Evolutionary conservation across 768 basidiomycete species (phyloP).

Genomic region (Tylopilus sp.): DNA sequence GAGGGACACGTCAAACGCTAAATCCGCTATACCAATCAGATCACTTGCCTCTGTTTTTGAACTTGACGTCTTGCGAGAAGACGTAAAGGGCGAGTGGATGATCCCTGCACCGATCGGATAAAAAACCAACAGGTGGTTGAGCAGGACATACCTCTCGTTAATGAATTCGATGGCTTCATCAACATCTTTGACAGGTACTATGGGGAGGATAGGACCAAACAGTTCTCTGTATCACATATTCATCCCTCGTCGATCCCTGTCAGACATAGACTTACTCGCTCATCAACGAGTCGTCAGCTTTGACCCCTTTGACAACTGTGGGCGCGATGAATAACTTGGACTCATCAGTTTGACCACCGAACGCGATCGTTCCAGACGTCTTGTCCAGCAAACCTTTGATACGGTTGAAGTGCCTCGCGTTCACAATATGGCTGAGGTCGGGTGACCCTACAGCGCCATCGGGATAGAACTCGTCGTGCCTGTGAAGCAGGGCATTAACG

Average conservation of each 20-base stretch:
- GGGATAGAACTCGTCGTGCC: slow-evolving; percentile 37
- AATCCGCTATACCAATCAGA: not conserved
- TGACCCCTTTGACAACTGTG: slow-evolving; percentile 65
- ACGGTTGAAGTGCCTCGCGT: slow-evolving; percentile 51
- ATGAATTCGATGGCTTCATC: slow-evolving; percentile 73
- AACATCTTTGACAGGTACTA: slow-evolving; percentile 65
- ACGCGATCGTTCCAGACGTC: slow-evolving; percentile 61
- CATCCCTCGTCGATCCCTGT: not conserved
- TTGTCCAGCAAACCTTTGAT: slow-evolving; percentile 59
- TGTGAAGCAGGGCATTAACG: slow-evolving; percentile 1
- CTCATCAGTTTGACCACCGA: slow-evolving; percentile 62
- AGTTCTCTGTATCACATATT: slow-evolving; percentile 54
- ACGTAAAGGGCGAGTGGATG: slow-evolving; percentile 77
- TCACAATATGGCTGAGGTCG: slow-evolving; percentile 52
- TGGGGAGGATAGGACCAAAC: slow-evolving; percentile 78
- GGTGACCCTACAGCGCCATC: slow-evolving; percentile 41
- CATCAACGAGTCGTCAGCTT: slow-evolving; percentile 68
- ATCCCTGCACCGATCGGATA: slow-evolving; percentile 41
- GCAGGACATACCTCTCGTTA: slow-evolving; percentile 46
- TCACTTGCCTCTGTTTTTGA: slow-evolving; percentile 58
- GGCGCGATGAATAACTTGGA: slow-evolving; percentile 64
- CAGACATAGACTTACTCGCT: slow-evolving; percentile 49
- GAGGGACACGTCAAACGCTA: not conserved
- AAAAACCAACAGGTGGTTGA: not conserved
- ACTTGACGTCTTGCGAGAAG: slow-evolving; percentile 56